Base-by-base conservation (phyloP, 139 green algal species). In the Monoraphidium neglectum region DNA sequence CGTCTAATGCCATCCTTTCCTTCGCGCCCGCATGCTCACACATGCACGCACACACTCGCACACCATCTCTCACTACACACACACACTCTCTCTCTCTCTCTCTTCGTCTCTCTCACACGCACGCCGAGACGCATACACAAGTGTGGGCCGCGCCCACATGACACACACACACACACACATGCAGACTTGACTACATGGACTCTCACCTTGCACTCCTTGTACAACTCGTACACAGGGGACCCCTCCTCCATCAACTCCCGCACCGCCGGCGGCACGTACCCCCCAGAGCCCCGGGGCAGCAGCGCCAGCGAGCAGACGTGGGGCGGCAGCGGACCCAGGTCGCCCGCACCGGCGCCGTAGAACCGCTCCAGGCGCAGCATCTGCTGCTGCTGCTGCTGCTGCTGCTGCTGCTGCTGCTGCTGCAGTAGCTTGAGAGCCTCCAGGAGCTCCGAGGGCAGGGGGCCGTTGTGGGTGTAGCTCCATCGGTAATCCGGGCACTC, bases 401-500 rank as follows among this genome's bases (percentile, higher is more conserved):
- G 72, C 72, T 54, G 64, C 18, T n/a, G 36, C 38, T 12, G 56
- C 56, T 12, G 56, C 56, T 35, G n/a, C 37, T 28, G 56, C 40
- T 46, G 51, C 30, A 33, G 62, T 59, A 59, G 57, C 43, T 63
- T 40, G 37, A 49, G 35, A n/a, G 18, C 53, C 46, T 61, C 12
- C 47, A 77, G 0, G 13, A 93, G 66, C 6, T 81, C 62, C 1
- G 51, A 6, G 3, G 79, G 30, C 2, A 36, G 38, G 15, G 87
- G 84, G 0, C 69, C 53, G 12, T 59, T 30, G 21, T 63, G 40
- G 26, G 84, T 77, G 66, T 91, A 89, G 16, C 46, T 74, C 51
- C 77, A 94, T 28, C 90, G 65, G 78, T 94, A 96, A 82, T 96
- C 84, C 0, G 78, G 74, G 71, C 90, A 90, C 35, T 79, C 68